Evolutionary conservation across 2,329 filamentous ascomycete species (phyloP).

Genomic region (Celoporthe dispersa): DNA sequence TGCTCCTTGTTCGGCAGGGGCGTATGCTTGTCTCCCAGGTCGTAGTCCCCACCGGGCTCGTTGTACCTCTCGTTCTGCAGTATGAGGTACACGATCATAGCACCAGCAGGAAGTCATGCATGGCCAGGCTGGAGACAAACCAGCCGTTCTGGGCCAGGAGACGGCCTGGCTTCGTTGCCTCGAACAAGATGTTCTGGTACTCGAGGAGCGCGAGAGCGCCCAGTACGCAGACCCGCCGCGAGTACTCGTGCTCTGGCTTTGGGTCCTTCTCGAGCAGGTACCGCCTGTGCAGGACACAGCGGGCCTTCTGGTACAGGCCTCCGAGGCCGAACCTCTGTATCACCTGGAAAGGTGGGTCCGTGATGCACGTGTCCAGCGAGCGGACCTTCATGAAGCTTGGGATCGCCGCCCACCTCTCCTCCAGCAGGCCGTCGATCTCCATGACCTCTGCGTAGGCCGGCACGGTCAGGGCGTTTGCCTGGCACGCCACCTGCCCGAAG

Average conservation of each 20-base stretch:
- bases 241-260: constrained; percentile 54
- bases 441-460: constrained; percentile 56
- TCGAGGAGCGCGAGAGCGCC: constrained; percentile 53
- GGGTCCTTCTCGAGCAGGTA: constrained; percentile 52
- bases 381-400: constrained; percentile 54
- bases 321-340: constrained; percentile 59
- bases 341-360: constrained; percentile 51
- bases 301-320: constrained; percentile 58
- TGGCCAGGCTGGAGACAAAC: constrained; percentile 61
- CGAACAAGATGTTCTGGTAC: constrained; percentile 52
- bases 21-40: constrained; percentile 42
- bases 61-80: constrained; percentile 48
- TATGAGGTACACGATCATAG: constrained; percentile 62
- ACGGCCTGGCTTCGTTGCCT: constrained; percentile 57
- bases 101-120: constrained; percentile 65
- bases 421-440: constrained; percentile 50
- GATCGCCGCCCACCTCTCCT: constrained; percentile 49
- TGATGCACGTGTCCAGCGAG: constrained; percentile 53
- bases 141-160: constrained; percentile 57
- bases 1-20: constrained; percentile 43
- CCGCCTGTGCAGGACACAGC: constrained; percentile 59
- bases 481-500: constrained; percentile 54
- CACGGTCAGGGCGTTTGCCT: constrained; percentile 53
- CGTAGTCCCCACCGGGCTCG: constrained; percentile 40
- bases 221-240: constrained; percentile 54